Percentiles rank a stretch among this genome's conserved stretches.
Evolutionary conservation across 2,329 filamentous ascomycete genomes (phyloP).

Genomic region (Cladosporium oxysporum): DNA sequence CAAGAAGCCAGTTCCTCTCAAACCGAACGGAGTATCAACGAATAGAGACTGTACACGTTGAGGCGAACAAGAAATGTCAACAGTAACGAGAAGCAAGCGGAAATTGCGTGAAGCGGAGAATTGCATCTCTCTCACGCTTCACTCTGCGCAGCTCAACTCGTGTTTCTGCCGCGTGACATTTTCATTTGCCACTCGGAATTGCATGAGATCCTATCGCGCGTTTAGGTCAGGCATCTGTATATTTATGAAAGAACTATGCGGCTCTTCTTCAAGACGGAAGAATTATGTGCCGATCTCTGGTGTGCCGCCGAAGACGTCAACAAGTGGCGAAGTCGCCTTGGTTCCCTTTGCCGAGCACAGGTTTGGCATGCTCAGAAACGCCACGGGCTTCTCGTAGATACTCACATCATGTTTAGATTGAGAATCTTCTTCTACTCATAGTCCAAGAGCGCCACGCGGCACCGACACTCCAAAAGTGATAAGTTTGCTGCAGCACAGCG

Average conservation of each 20-base stretch:
- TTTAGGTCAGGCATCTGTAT: not conserved
- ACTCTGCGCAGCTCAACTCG: not conserved
- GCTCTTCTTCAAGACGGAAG: not conserved
- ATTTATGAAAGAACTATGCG: not conserved
- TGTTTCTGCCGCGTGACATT: not conserved
- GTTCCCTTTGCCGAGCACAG: not conserved
- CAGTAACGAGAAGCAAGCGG: not conserved
- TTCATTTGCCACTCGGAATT: not conserved
- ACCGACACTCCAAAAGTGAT: not conserved
- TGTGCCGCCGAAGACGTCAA: conserved; percentile 16
- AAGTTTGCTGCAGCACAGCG: not conserved
- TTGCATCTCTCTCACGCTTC: not conserved
- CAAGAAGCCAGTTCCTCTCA: not conserved
- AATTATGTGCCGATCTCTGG: conserved; percentile 3
- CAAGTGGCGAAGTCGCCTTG: conserved; percentile 16
- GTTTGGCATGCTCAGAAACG: not conserved
- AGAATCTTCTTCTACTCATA: not conserved
- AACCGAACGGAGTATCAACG: not conserved
- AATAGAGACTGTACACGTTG: not conserved
- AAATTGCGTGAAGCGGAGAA: not conserved
- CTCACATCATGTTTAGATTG: not conserved
- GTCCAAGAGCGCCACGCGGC: not conserved
- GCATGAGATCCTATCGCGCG: not conserved
- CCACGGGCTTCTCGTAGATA: not conserved
- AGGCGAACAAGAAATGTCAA: not conserved